Evolutionary conservation across 2,329 filamentous ascomycete species (phyloP).

Genomic region (Diaporthe velutina): DNA sequence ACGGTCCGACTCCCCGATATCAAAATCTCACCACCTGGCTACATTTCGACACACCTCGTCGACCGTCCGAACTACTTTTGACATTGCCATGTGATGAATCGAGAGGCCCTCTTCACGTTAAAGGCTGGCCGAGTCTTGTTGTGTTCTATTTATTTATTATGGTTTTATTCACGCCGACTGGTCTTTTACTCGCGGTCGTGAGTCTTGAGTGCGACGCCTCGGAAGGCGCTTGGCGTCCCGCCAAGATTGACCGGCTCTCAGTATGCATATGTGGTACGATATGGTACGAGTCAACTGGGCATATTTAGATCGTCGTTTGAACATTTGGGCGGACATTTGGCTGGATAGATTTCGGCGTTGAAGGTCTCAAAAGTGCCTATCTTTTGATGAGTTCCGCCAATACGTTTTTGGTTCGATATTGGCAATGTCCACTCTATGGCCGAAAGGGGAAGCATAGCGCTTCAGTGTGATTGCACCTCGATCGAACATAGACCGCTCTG

Average conservation of each 20-base stretch:
- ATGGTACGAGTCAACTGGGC: conserved; percentile 1
- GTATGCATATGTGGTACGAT: conserved; percentile 26
- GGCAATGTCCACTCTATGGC: background rate
- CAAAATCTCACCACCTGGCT: background rate
- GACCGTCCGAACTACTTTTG: background rate
- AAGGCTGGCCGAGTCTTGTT: background rate
- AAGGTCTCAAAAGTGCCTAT: conserved; percentile 17
- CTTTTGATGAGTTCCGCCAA: conserved; percentile 21
- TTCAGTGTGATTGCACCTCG: conserved; percentile 8
- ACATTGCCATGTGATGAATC: background rate
- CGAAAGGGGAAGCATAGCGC: background rate
- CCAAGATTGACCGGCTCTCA: conserved; percentile 13
- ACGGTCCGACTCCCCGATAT: conserved; percentile 12
- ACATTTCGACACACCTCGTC: background rate
- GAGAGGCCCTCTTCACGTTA: background rate
- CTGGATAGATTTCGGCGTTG: conserved; percentile 31
- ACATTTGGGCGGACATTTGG: conserved; percentile 1
- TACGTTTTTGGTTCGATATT: background rate
- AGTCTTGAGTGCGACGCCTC: background rate
- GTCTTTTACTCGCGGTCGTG: background rate
- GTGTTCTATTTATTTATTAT: background rate
- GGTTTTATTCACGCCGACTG: background rate
- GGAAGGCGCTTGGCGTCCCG: background rate
- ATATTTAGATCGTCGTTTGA: background rate
- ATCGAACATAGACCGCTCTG: conserved; percentile 1